Evolutionary conservation across 139 green algal genomes (phyloP).

Genomic region (Spirogloea muscicola): DNA sequence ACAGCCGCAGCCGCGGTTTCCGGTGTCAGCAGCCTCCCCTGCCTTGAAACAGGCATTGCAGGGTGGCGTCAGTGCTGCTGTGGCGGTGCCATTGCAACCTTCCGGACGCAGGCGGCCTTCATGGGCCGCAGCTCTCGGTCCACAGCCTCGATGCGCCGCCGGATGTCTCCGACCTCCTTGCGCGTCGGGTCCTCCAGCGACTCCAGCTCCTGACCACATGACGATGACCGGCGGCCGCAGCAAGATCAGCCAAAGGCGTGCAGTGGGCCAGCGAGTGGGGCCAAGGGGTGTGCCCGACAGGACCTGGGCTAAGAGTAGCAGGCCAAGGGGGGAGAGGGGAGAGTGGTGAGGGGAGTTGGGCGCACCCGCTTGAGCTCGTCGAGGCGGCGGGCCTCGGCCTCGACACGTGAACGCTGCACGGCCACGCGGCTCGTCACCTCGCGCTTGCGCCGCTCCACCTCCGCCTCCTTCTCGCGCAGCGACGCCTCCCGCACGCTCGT

Average conservation of each 20-base stretch:
- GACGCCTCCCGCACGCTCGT: constrained; percentile 1
- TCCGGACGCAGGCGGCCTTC: constrained; percentile 12
- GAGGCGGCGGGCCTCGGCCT: constrained; percentile 31
- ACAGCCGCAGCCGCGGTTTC: no score
- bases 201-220: constrained; percentile 33
- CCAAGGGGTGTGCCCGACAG: background rate
- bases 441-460: constrained; percentile 35
- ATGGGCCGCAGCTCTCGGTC: constrained; percentile 30
- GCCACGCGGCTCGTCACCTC: constrained; percentile 26
- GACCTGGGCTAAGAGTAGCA: no score
- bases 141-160: constrained; percentile 31
- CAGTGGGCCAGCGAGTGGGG: background rate
- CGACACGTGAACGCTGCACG: constrained; percentile 21
- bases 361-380: constrained; percentile 32
- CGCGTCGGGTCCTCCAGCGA: constrained; percentile 42
- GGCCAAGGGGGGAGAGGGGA: background rate
- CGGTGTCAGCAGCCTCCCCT: no score
- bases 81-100: no score
- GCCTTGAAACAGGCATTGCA: background rate
- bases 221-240: no score
- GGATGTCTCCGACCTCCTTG: constrained; percentile 42
- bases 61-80: background rate
- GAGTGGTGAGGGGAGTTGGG: no score
- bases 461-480: constrained; percentile 22
- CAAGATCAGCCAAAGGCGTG: no score